Conservation (phyloP, 1,284 basidiomycete genomes). For the Earliella scabrosa region DNA sequence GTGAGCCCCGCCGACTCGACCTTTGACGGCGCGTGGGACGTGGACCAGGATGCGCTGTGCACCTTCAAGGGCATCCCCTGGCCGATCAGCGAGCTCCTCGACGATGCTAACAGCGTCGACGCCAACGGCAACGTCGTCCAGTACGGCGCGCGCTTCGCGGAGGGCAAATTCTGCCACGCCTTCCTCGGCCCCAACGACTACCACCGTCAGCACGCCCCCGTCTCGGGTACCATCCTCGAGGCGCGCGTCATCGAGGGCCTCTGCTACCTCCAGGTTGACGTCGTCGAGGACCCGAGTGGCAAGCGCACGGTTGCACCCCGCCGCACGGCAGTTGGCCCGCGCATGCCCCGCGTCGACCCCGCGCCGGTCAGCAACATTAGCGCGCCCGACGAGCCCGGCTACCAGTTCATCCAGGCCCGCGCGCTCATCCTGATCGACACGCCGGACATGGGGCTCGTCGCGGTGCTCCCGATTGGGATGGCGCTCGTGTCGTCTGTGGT, state of each 20-base stretch:
- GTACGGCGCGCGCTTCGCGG: too few relatives aligned
- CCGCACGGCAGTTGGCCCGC: too few relatives aligned
- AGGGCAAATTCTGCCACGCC: slow-evolving; percentile 27
- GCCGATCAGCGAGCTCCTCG: too few relatives aligned
- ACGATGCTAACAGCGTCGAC: too few relatives aligned
- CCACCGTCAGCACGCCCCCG: slow-evolving; percentile 29
- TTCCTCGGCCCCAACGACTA: slow-evolving; percentile 28
- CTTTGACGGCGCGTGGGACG: too few relatives aligned
- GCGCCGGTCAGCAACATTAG: slow-evolving; percentile 5
- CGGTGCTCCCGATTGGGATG: slow-evolving; percentile 30
- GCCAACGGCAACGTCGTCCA: too few relatives aligned
- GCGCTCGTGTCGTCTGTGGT: slow-evolving; percentile 28
- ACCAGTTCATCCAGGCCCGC: slow-evolving; percentile 31
- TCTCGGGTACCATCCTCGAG: slow-evolving; percentile 23
- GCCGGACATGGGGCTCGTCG: slow-evolving; percentile 25
- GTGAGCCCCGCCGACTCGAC: too few relatives aligned
- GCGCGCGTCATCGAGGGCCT: slow-evolving; percentile 25
- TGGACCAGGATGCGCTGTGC: too few relatives aligned
- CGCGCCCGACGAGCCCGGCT: slow-evolving; percentile 27
- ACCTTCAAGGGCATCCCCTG: too few relatives aligned
- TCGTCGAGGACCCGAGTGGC: neutral
- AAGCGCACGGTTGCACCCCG: neutral
- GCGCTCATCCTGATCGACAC: slow-evolving; percentile 24
- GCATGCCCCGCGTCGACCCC: neutral
- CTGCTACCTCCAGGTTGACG: slow-evolving; percentile 24